Conservation (phyloP, 208 protist species). For the Acanthamoeba culbertsoni region DNA sequence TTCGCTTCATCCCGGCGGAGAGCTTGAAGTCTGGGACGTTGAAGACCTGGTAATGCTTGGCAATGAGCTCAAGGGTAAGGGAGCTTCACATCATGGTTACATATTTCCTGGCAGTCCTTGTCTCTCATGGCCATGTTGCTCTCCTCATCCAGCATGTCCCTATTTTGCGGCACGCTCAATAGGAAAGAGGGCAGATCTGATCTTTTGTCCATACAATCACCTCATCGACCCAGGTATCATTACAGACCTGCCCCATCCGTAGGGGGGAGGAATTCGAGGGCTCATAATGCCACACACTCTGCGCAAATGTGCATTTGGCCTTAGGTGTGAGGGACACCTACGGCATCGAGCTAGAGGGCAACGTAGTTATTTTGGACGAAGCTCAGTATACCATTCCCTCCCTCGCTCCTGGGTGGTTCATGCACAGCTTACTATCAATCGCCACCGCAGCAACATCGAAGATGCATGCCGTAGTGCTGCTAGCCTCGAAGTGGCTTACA, state of each 20-base stretch:
- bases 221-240: slow-evolving; percentile 24
- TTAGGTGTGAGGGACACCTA: slow-evolving; percentile 13
- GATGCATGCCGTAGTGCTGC: slow-evolving; percentile 58
- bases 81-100: not conserved
- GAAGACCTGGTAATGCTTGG: slow-evolving; percentile 50
- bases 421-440: not conserved
- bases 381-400: slow-evolving; percentile 1
- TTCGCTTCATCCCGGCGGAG: slow-evolving; percentile 6
- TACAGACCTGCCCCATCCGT: too few species aligned
- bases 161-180: slow-evolving; percentile 39
- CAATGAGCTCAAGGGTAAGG: slow-evolving; percentile 10
- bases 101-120: not conserved
- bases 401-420: not conserved
- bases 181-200: slow-evolving; percentile 44
- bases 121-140: not conserved
- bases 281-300: too few species aligned
- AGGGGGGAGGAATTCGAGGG: too few species aligned
- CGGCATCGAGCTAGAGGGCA: slow-evolving; percentile 26
- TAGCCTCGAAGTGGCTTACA: slow-evolving; percentile 5
- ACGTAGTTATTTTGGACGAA: slow-evolving; percentile 51
- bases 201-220: slow-evolving; percentile 60
- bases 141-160: not conserved
- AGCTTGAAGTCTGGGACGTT: slow-evolving; percentile 50
- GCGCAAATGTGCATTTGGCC: not conserved
- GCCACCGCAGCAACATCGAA: slow-evolving; percentile 64